Evolutionary conservation across 23 red algal genomes (phyloP).

Genomic region (Pyropia yezoensis): DNA sequence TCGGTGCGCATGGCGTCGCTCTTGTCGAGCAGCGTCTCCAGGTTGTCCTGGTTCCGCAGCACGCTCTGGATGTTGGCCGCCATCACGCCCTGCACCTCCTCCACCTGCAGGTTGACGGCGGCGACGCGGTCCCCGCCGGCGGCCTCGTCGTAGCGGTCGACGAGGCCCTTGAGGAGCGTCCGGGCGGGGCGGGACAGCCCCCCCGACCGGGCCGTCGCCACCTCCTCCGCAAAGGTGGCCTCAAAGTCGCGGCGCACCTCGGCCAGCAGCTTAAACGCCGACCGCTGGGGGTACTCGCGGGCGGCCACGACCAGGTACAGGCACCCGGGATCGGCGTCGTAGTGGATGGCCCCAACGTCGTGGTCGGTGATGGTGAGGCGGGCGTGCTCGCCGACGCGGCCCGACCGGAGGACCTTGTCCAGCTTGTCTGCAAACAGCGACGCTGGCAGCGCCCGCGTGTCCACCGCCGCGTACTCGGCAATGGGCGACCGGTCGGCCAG

Average conservation of each 20-base stretch:
- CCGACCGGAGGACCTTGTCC: conserved; percentile 22
- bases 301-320: conserved; percentile 37
- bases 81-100: conserved; percentile 78
- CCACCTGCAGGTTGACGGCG: conserved; percentile 56
- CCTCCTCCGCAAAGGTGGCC: conserved; percentile 10
- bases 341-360: conserved; percentile 68
- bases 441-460: neutral
- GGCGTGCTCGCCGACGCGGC: conserved; percentile 29
- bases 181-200: conserved; percentile 10
- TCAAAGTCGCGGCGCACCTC: conserved; percentile 53
- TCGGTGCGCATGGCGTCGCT: conserved; percentile 74
- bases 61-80: conserved; percentile 57
- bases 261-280: conserved; percentile 59
- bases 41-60: conserved; percentile 59
- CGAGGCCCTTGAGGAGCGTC: conserved; percentile 25
- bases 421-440: conserved; percentile 24
- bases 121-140: conserved; percentile 34
- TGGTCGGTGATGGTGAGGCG: conserved; percentile 58
- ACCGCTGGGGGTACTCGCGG: conserved; percentile 56
- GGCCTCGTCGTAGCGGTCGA: conserved; percentile 19
- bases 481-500: conserved; percentile 28
- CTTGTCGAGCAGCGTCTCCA: conserved; percentile 62
- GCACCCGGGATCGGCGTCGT: conserved; percentile 41
- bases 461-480: conserved; percentile 6
- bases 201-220: conserved; percentile 9